Conservation (phyloP, 306 rosid species). For the Carpinus viminea region DNA sequence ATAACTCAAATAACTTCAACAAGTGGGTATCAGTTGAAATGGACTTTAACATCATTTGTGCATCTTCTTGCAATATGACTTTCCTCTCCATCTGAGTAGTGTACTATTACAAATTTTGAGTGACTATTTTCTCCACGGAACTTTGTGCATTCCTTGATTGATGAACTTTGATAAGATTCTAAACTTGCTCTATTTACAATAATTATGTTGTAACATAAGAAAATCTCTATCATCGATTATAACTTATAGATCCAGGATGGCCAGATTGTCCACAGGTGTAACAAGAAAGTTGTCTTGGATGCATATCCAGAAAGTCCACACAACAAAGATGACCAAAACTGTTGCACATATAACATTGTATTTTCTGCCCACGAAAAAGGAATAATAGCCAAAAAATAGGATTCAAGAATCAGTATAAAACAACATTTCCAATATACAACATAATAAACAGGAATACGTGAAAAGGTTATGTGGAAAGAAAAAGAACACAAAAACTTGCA, state of each 20-base stretch:
- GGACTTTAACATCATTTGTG: neutral
- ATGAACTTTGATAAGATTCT: neutral
- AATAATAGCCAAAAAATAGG: neutral
- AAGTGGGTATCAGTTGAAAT: neutral
- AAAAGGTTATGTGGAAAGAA: neutral
- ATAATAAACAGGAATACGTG: neutral
- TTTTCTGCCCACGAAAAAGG: constrained; percentile 11
- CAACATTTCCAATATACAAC: neutral
- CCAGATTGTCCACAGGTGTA: constrained; percentile 24
- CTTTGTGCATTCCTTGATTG: constrained; percentile 11
- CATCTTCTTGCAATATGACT: constrained; percentile 2
- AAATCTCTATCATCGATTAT: neutral
- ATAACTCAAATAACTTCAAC: neutral
- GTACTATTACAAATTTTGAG: neutral
- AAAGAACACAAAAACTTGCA: neutral
- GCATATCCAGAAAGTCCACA: neutral
- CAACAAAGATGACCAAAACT: constrained; percentile 26
- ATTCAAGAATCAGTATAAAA: neutral
- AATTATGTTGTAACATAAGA: neutral
- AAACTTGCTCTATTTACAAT: neutral
- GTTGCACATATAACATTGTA: constrained; percentile 23
- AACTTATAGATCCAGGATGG: constrained; percentile 18
- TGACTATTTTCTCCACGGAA: neutral
- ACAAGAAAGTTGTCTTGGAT: constrained; percentile 6
- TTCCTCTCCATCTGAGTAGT: neutral